Evolutionary conservation across 495 filamentous ascomycete species (phyloP).

Genomic region (Aspergillus avenaceus): DNA sequence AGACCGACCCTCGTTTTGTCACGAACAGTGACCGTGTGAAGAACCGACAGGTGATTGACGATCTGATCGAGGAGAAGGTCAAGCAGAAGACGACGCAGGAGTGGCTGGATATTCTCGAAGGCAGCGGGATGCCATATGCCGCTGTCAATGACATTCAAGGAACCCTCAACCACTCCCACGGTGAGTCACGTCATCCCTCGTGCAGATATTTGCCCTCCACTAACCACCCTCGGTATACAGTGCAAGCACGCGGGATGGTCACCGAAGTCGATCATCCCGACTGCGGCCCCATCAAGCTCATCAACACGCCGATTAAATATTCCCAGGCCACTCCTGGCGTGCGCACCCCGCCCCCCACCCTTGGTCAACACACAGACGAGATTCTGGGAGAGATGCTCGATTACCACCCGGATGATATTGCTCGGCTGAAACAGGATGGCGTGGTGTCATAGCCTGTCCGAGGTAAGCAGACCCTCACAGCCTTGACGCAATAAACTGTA

Average conservation of each 20-base stretch:
- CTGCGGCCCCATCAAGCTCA: slow-evolving; percentile 81
- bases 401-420: slow-evolving; percentile 58
- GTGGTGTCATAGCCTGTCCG: slow-evolving; percentile 71
- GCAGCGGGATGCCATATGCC: slow-evolving; percentile 90
- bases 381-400: slow-evolving; percentile 66
- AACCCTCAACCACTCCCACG: slow-evolving; percentile 80
- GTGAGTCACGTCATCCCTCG: slow-evolving; percentile 29
- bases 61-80: slow-evolving; percentile 70
- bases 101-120: slow-evolving; percentile 85
- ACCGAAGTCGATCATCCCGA: slow-evolving; percentile 75
- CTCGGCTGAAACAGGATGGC: slow-evolving; percentile 59
- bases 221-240: slow-evolving; percentile 33
- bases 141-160: slow-evolving; percentile 88
- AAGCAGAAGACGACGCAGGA: slow-evolving; percentile 76
- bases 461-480: no score
- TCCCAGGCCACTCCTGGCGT: slow-evolving; percentile 77
- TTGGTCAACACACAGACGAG: slow-evolving; percentile 93
- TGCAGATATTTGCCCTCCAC: neutral
- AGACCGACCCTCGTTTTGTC: slow-evolving; percentile 65
- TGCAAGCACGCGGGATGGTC: slow-evolving; percentile 82
- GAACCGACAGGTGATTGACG: slow-evolving; percentile 71
- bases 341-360: slow-evolving; percentile 72
- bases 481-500: no score
- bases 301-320: slow-evolving; percentile 96
- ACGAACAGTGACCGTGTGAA: slow-evolving; percentile 81